Base-by-base conservation (phyloP, 495 filamentous ascomycete genomes). In the Penicillium soppii region DNA sequence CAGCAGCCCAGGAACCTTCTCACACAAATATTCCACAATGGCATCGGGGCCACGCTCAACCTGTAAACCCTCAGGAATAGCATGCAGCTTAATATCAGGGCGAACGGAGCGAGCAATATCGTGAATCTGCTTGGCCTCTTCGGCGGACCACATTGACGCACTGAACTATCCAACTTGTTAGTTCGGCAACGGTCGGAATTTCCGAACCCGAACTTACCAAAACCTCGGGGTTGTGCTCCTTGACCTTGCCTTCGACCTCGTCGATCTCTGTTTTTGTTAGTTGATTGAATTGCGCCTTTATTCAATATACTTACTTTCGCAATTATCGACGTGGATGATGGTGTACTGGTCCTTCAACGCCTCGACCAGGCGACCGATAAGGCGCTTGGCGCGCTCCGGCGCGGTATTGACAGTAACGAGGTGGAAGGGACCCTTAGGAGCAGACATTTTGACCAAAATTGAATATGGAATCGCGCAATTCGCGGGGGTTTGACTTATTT, bases 381-480 rank as follows among this genome's bases (percentile, higher is more conserved):
- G 66, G 8, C 69, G 65, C 62, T 81, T 78, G 30, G 85, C 85
- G 25, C 85, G 77, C 52, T 85, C 83, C 7, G 85, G 85, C 1
- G 76, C 83, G 38, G 78, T 88, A 72, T 87, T 87, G 57, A 88
- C 84, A 9, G 83, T 86, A 39, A 85, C 78, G 17, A 88, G 78
- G 43, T 66, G 77, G 66, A 75, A 87, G 15, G 82, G 80, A 27
- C 80, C 82, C 56, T 80, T 76, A 7, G 69, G 81, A 73, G 61
- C 47, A 64, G 74, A 64, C 67, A 75, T 76, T 29, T 16, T 65
- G 59, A 58, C n/a, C n/a, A 39, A 27, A 19, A 47, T 32, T 32
- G 27, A 38, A 35, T 25, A 21, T 15, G 21, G 12, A 25, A 48
- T 7, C 12, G 23, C 42, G 49, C 58, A 32, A 39, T 38, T 21